Percentiles rank a stretch among this genome's conserved stretches.
Evolutionary conservation across 73 alveolate species (phyloP).

Genomic region (Paramecium pentaurelia): DNA sequence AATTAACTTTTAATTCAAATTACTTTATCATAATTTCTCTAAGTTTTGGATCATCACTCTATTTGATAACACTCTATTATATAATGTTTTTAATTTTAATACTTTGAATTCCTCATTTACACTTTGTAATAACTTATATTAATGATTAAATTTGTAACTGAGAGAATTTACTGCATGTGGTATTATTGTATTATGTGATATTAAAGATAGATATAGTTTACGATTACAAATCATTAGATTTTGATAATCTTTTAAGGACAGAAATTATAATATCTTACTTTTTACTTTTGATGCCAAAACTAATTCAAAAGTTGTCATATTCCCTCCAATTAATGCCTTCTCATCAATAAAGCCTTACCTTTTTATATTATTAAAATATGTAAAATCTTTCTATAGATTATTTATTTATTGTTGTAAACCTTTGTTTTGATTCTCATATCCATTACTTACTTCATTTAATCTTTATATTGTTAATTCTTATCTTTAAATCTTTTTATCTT

Average conservation of each 20-base stretch:
- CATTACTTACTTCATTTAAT: not conserved
- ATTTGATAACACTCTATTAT: not conserved
- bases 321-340: not conserved
- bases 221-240: not conserved
- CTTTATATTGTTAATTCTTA: not conserved
- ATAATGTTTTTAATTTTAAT: not conserved
- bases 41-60: slow-evolving; percentile 7
- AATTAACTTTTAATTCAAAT: slow-evolving; percentile 22
- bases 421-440: slow-evolving; percentile 4
- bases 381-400: not conserved
- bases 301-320: not conserved
- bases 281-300: not conserved
- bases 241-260: not conserved
- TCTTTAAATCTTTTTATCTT: slow-evolving; percentile 9
- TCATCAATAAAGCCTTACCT: not conserved
- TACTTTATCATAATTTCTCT: slow-evolving; percentile 29
- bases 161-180: slow-evolving; percentile 6
- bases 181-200: not conserved
- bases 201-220: not conserved
- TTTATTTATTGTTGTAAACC: not conserved
- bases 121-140: not conserved
- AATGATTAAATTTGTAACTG: not conserved
- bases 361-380: not conserved
- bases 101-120: slow-evolving; percentile 18
- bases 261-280: not conserved